Evolutionary conservation across 352 stramenopile species (phyloP), one percentile per base, ranked within the genome.

Genomic region (Pythium monospermum): DNA sequence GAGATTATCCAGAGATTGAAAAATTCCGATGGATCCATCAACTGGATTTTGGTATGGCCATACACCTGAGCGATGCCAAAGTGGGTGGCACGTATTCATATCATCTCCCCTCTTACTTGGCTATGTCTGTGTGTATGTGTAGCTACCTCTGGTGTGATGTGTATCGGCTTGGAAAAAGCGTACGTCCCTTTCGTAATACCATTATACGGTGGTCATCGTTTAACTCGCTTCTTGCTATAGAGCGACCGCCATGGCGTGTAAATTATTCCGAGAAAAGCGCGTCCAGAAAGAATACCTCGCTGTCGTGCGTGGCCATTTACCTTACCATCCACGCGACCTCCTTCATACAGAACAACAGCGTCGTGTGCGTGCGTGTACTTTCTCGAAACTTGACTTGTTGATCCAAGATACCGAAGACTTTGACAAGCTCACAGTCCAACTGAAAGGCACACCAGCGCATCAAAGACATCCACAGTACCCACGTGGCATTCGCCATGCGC

Each of bases 21-120:
- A 91, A 94, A 53, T 90, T 93, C 39, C 81, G 83, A 21, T 94
- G 83, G 85, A 88, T 96, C 50, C 86, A 96, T 53, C 84, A 95
- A 64, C 69, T 96, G 21, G 86, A 96, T 63, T 96, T 95, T 66
- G 75, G 77, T 89, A 66, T 21, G 38, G 5, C 13, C 27, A 21
- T 11, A 19, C 10, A 30, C 35, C n/a, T 41, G 15, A 7, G 22
- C 6, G 35, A 40, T 6, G 36, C 25, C 16, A 25, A n/a, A 13
- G 5, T 16, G 25, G 12, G 16, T 5, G 12, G n/a, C 40, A 16
- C 16, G 13, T 19, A n/a, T 6, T 33, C 15, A 11, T 38, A 18
- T 38, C 15, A 13, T 27, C 26, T 25, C 11, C 11, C n/a, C 25
- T 16, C 30, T 50, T 10, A 28, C 15, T 26, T 31, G n/a, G 16